Percentiles rank a stretch among this genome's conserved stretches.
Evolutionary conservation across 257 asterid species (phyloP).

Genomic region (Solanum etuberosum): DNA sequence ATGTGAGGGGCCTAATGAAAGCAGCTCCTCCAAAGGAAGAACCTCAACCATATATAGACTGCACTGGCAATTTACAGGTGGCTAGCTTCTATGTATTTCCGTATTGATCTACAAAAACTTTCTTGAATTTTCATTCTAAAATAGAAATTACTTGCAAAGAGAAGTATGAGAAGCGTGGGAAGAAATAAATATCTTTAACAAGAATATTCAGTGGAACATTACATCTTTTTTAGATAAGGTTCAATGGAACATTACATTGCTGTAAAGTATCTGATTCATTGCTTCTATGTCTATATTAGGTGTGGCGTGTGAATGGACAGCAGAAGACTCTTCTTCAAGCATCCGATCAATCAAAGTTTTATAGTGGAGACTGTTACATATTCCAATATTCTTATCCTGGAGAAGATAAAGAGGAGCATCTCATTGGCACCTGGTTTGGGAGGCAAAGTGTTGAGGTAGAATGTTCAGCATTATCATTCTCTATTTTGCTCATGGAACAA

Average conservation of each 20-base stretch:
- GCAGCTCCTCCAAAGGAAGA: constrained; percentile 89
- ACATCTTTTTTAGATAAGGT: neutral
- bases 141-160: neutral
- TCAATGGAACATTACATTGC: neutral
- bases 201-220: neutral
- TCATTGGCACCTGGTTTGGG: constrained; percentile 96
- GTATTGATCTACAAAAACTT: neutral
- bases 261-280: constrained; percentile 1
- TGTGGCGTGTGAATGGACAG: constrained; percentile 93
- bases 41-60: constrained; percentile 69
- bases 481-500: neutral
- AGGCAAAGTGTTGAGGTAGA: constrained; percentile 80
- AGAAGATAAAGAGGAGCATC: constrained; percentile 80
- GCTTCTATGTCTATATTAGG: constrained; percentile 31
- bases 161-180: neutral
- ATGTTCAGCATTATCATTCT: constrained; percentile 3
- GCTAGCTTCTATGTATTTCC: constrained; percentile 3
- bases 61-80: constrained; percentile 96
- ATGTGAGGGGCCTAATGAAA: constrained; percentile 88
- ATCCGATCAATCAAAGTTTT: constrained; percentile 81
- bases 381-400: constrained; percentile 91
- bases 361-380: constrained; percentile 92
- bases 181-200: neutral
- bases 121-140: neutral
- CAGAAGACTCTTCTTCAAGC: constrained; percentile 58